These are phyloP conservation scores for Dichomitus squalens DNA, from an alignment of 1,284 basidiomycete species.

Conservation along the genomic window DNA sequence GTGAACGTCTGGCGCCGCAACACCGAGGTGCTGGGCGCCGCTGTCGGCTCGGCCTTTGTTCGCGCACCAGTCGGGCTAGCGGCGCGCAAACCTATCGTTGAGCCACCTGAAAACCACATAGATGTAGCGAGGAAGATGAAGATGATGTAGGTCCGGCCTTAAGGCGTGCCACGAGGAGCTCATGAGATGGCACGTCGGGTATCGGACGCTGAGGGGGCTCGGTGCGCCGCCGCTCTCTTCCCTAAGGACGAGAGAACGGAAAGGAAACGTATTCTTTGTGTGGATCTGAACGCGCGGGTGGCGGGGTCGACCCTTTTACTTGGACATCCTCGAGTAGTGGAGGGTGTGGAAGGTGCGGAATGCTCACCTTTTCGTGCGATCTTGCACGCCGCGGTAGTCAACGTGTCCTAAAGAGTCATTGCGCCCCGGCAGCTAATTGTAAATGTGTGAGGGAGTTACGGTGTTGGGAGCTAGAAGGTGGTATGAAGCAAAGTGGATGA, in stretches of 20 bases:
- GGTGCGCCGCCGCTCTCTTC: slow-evolving; percentile 6
- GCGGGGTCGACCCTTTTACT: slow-evolving; percentile 52
- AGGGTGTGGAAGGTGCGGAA: background rate
- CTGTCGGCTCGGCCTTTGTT: slow-evolving; percentile 49
- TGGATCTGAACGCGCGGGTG: background rate
- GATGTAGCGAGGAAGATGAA: background rate
- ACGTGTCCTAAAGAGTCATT: too few relatives aligned
- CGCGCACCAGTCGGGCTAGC: slow-evolving; percentile 30
- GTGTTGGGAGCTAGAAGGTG: too few relatives aligned
- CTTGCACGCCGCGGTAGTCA: too few relatives aligned
- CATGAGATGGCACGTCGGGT: slow-evolving; percentile 41
- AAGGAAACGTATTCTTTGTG: background rate
- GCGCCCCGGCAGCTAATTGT: too few relatives aligned
- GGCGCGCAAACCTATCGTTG: slow-evolving; percentile 34
- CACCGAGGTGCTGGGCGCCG: background rate
- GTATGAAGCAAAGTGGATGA: too few relatives aligned
- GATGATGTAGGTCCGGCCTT: slow-evolving; percentile 48
- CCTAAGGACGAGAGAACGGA: slow-evolving; percentile 11
- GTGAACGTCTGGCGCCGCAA: slow-evolving; percentile 14
- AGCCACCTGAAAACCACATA: slow-evolving; percentile 27
- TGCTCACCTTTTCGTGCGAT: too few relatives aligned
- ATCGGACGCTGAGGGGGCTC: slow-evolving; percentile 40
- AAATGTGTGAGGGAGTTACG: too few relatives aligned
- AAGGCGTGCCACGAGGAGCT: slow-evolving; percentile 43
- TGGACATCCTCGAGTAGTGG: slow-evolving; percentile 38